Base-by-base conservation (phyloP, 345 rosid genomes). In the Iberis pinnata region DNA sequence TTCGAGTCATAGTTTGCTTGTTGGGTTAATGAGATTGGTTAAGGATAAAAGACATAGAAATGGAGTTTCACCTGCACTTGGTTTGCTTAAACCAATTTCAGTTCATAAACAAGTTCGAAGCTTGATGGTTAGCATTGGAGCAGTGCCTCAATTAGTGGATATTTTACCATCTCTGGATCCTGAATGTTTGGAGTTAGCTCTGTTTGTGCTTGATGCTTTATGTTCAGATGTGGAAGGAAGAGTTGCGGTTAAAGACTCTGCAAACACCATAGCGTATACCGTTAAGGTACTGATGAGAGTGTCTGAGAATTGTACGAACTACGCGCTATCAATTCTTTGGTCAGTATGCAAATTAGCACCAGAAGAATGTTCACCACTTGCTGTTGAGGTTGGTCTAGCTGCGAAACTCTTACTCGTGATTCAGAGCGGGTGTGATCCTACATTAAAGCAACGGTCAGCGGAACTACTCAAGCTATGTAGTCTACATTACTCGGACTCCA, bases 391-490 rank as follows among this genome's bases (percentile, higher is more conserved):
- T 0, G 88, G 88, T 51, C n/a, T 81, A 15, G 88, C 84, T 9
- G 84, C 88, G 0, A 81, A 78, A 41, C 78, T 81, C 0, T 69
- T 81, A 14, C 77, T 81, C 0, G 84, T 81, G 15, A 76, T 81
- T 12, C 88, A 81, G 43, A 81, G 88, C 43, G 88, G 88, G 17
- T 81, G 78, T 57, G 78, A 63, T 64, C 76, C 73, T 1, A 65
- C 52, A 0, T 44, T 81, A 64, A 81, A 81, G 79, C 88, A 81
- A 61, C 58, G 72, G 18, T 72, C 88, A 2, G 78, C 82, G 0
- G 88, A 81, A 77, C 68, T 81, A 24, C 74, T 81, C 57, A 81
- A 79, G 60, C 70, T 81, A 8, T 81, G 85, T 60, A 75, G 85
- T 70, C 75, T 79, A 40, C 76, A 81, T 73, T 81, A 79, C 67